Percentiles rank a stretch among this genome's conserved stretches.
These are phyloP conservation scores for Hypoxylon trugodes DNA, from an alignment of 495 filamentous ascomycete genomes.

Conservation along the genomic window DNA sequence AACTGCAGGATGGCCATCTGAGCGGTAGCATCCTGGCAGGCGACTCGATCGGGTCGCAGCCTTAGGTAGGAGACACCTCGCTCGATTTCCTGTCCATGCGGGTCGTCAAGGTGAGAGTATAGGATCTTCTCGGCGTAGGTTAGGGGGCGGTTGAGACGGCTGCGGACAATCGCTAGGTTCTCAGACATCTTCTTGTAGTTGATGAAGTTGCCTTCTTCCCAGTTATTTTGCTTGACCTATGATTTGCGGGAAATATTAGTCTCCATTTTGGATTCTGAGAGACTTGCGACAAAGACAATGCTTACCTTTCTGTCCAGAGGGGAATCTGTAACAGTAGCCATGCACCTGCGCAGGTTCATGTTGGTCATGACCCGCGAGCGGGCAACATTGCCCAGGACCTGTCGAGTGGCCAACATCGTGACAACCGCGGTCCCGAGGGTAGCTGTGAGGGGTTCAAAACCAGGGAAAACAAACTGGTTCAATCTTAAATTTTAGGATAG, in stretches of 20 bases:
- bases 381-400: conserved; percentile 59
- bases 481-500: conserved; percentile 22
- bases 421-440: conserved; percentile 43
- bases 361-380: conserved; percentile 58
- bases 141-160: conserved; percentile 87
- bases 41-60: conserved; percentile 95
- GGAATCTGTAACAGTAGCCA: conserved; percentile 63
- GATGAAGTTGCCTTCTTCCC: conserved; percentile 66
- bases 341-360: conserved; percentile 58
- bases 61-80: conserved; percentile 94
- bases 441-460: conserved; percentile 37
- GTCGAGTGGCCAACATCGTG: conserved; percentile 65
- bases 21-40: conserved; percentile 98
- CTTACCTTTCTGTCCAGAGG: conserved; percentile 63
- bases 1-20: conserved; percentile 99
- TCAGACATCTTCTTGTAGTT: conserved; percentile 94
- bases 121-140: conserved; percentile 98
- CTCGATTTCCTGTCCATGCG: conserved; percentile 94
- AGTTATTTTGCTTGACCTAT: conserved; percentile 65
- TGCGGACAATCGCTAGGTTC: conserved; percentile 90
- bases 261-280: conserved; percentile 13
- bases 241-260: conserved; percentile 42
- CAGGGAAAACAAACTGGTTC: conserved; percentile 17
- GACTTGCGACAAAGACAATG: neutral
- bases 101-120: conserved; percentile 98